Conservation (phyloP, 2,329 filamentous ascomycete species). For the Penicillium crustosum region DNA sequence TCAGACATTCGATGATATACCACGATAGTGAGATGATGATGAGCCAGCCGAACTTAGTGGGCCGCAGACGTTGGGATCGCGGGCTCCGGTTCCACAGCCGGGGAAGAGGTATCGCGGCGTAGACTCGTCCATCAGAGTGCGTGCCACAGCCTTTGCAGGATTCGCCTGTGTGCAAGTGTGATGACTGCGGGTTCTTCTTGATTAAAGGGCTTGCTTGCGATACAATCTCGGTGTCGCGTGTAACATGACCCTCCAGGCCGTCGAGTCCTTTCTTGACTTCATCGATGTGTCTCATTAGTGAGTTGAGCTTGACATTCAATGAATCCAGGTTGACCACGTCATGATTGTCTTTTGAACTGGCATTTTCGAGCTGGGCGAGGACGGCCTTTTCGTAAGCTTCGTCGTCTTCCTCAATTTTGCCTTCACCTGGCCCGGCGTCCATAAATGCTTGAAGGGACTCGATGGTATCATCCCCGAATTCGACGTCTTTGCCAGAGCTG, state of each 20-base stretch:
- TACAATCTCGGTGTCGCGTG: constrained; percentile 21
- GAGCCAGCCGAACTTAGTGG: constrained; percentile 42
- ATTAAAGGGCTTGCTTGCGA: constrained; percentile 16
- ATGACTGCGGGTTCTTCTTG: constrained; percentile 12
- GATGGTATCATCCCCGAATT: constrained; percentile 47
- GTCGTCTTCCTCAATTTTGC: constrained; percentile 34
- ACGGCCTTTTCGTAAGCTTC: constrained; percentile 35
- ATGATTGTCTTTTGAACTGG: constrained; percentile 15
- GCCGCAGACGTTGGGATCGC: constrained; percentile 30
- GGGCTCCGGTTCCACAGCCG: constrained; percentile 37
- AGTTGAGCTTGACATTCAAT: constrained; percentile 41
- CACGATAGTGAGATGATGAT: constrained; percentile 47
- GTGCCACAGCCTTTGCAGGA: constrained; percentile 27
- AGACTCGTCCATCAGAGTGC: constrained; percentile 30
- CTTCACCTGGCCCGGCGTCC: constrained; percentile 28
- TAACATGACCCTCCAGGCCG: constrained; percentile 40
- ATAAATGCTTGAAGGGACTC: constrained; percentile 47
- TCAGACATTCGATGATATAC: constrained; percentile 50
- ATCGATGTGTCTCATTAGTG: constrained; percentile 42
- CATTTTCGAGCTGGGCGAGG: constrained; percentile 25
- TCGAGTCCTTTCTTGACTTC: constrained; percentile 43
- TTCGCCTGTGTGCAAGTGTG: constrained; percentile 13
- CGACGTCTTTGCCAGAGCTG: constrained; percentile 41
- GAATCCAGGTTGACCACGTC: constrained; percentile 38
- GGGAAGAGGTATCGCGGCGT: constrained; percentile 37